Percentiles rank a stretch among this genome's conserved stretches.
phyloP scores from a whole-genome alignment of 768 basidiomycete species.

The Amanita rimosa region DNA sequence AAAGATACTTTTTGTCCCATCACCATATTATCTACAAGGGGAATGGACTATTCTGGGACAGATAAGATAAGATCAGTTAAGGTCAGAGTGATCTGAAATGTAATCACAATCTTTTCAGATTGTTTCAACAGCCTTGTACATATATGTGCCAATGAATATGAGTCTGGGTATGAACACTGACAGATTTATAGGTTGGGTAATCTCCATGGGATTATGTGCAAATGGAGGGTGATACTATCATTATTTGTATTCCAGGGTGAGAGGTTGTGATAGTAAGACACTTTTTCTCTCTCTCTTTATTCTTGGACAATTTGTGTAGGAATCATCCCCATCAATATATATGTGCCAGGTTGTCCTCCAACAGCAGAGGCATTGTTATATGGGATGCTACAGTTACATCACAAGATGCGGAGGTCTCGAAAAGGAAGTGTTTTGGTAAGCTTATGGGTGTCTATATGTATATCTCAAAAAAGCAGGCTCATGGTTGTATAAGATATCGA shows the following conservation, averaged over 20 bases:
- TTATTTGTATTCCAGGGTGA: conserved; percentile 97
- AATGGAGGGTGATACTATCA: conserved; percentile 98
- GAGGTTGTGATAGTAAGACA: conserved; percentile 82
- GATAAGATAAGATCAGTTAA: no score
- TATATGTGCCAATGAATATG: conserved; percentile 23
- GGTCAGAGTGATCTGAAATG: no score
- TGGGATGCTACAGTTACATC: conserved; percentile 93
- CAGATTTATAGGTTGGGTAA: conserved; percentile 71
- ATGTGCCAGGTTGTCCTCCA: conserved; percentile 91
- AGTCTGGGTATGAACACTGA: no score
- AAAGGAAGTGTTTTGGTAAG: conserved; percentile 83
- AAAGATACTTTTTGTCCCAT: no score
- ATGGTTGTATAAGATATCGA: conserved; percentile 32
- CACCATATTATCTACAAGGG: no score
- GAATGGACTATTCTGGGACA: no score
- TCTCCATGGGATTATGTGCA: conserved; percentile 99
- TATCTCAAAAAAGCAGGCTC: background rate
- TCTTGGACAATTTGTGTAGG: conserved; percentile 27
- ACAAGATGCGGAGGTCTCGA: conserved; percentile 82
- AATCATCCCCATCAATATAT: conserved; percentile 96
- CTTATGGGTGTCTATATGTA: conserved; percentile 19
- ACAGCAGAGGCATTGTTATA: conserved; percentile 51
- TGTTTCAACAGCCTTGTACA: conserved; percentile 84
- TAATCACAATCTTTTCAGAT: no score
- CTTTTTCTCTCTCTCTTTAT: background rate